Evolutionary conservation across 345 rosid genomes (phyloP).

Genomic region (Hibiscus trionum): DNA sequence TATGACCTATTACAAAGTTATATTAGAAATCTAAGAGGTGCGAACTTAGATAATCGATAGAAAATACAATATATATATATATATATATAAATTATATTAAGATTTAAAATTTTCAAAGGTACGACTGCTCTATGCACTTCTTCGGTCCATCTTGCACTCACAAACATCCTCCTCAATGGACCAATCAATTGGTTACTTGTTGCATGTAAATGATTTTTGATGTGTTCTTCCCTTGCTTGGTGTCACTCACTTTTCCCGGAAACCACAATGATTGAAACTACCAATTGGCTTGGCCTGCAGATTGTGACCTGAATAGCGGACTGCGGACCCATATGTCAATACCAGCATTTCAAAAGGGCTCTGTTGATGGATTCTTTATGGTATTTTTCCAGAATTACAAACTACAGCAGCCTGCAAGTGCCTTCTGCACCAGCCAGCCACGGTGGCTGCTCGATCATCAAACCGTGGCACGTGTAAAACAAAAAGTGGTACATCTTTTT

Average conservation of each 20-base stretch:
- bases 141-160: too few relatives aligned
- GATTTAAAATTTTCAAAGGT: too few relatives aligned
- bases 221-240: too few relatives aligned
- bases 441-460: slow-evolving; percentile 9
- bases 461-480: slow-evolving; percentile 15
- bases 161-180: background rate
- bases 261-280: slow-evolving; percentile 25
- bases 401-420: slow-evolving; percentile 14
- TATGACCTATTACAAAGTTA: too few relatives aligned
- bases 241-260: too few relatives aligned
- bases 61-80: too few relatives aligned
- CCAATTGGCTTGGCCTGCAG: slow-evolving; percentile 23
- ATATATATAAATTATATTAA: too few relatives aligned
- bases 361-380: slow-evolving; percentile 14
- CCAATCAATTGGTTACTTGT: slow-evolving; percentile 11
- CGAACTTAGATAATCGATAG: too few relatives aligned
- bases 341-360: slow-evolving; percentile 9
- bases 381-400: slow-evolving; percentile 1
- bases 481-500: background rate
- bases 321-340: slow-evolving; percentile 20
- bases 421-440: slow-evolving; percentile 11
- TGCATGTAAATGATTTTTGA: background rate
- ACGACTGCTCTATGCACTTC: too few relatives aligned
- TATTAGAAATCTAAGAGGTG: too few relatives aligned
- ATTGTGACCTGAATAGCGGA: slow-evolving; percentile 19